Evolutionary conservation across 257 asterid genomes (phyloP), one percentile per base, ranked within the genome.

Genomic region (Solanum bulbocastanum): DNA sequence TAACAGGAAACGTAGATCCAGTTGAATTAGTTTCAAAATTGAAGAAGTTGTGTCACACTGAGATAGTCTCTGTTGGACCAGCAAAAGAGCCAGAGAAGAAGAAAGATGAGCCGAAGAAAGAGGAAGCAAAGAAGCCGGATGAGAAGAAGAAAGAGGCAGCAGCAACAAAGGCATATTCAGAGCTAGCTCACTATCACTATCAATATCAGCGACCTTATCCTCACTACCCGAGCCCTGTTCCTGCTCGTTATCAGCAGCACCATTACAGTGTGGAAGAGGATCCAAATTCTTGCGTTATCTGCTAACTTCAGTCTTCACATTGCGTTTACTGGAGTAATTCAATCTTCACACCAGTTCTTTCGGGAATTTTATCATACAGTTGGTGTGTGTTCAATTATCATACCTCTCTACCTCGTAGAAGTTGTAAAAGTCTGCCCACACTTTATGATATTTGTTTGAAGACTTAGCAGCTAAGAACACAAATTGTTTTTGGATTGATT

Each of bases 1-100:
- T 94, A 8, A 92, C 93, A 0, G 98, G 98, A 5, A 89, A 84
- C 90, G 58, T 94, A 37, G 98, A 94, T 91, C 94, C 97, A 6
- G 92, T 94, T 44, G 85, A 49, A 86, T 69, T 84, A 49, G 87
- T 71, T 15, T 27, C 8, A 1, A 88, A 88, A 72, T 12, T 95
- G 84, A 88, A 68, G 36, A 83, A 88, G 40, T 42, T 88, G 5
- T 83, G 87, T 49, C 40, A 49, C 40, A 16, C 98, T 1, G 83
- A 83, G 5, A 87, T 83, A 83, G 3, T 87, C 20, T 82, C 60
- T 23, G 89, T 87, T 4, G 83, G 89, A 13, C 87, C 89, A n/a
- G 96, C 97, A 15, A 95, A 95, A 33, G 97, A 93, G 90, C 92
- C 96, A 0, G 97, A 94, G 22, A 94, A 94, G 94, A 93, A 94